Evolutionary conservation across 768 basidiomycete species (phyloP).

Genomic region (Rhizopogon sp.): DNA sequence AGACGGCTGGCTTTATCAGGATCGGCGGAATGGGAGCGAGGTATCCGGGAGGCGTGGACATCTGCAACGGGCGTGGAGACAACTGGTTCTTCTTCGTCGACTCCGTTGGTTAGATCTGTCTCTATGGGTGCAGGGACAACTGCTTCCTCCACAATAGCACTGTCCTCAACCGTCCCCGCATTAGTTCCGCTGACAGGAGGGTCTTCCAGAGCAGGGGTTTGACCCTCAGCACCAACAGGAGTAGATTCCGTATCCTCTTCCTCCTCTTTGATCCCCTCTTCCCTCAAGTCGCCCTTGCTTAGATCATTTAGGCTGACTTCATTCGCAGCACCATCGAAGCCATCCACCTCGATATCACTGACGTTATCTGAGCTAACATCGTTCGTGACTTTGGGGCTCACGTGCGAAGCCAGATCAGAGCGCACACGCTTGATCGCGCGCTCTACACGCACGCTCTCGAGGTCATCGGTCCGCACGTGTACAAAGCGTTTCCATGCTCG

Average conservation of each 20-base stretch:
- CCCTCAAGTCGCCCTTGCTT: conserved; percentile 12
- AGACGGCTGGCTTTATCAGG: conserved; percentile 58
- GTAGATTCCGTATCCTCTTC: conserved; percentile 14
- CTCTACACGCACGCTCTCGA: conserved; percentile 83
- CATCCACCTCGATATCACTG: conserved; percentile 27
- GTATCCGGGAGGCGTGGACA: conserved; percentile 41
- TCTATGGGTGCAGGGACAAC: conserved; percentile 10
- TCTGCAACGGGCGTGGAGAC: conserved; percentile 36
- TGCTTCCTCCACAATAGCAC: conserved; percentile 2
- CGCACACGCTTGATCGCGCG: conserved; percentile 84
- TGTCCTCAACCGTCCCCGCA: conserved; percentile 6
- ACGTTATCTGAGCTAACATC: conserved; percentile 25
- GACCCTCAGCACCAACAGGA: conserved; percentile 1
- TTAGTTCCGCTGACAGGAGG: neutral
- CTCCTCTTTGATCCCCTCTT: conserved; percentile 22
- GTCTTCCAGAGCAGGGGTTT: conserved; percentile 3
- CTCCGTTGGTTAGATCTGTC: conserved; percentile 13
- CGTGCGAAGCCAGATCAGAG: conserved; percentile 77
- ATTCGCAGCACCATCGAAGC: conserved; percentile 26
- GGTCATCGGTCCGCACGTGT: conserved; percentile 78
- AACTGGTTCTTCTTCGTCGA: conserved; percentile 24
- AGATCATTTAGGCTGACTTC: conserved; percentile 15
- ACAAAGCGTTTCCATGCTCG: conserved; percentile 85
- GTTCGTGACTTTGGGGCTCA: conserved; percentile 31
- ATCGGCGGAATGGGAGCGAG: conserved; percentile 79